Evolutionary conservation across 768 basidiomycete species (phyloP).

Genomic region (Boletus pseudopeckii): DNA sequence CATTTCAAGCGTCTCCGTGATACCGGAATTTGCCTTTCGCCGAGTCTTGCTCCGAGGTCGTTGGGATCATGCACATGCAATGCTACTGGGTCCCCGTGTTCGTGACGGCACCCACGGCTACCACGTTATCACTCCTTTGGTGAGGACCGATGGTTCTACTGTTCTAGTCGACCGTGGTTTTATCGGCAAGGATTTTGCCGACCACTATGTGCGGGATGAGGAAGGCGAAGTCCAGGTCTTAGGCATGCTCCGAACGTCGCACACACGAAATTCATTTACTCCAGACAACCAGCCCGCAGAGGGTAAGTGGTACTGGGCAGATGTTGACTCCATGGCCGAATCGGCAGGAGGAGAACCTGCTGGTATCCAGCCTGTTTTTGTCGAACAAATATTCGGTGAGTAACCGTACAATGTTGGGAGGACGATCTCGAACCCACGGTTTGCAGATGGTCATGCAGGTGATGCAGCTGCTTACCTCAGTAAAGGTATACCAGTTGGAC

Average conservation of each 20-base stretch:
- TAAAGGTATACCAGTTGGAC: conserved; percentile 83
- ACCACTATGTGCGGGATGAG: conserved; percentile 36
- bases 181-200: conserved; percentile 57
- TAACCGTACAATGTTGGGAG: not conserved
- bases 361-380: conserved; percentile 80
- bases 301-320: conserved; percentile 91
- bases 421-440: conserved; percentile 1
- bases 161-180: conserved; percentile 94
- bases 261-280: conserved; percentile 74
- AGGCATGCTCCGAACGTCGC: conserved; percentile 84
- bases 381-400: conserved; percentile 91
- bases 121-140: conserved; percentile 82
- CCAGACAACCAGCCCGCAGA: conserved; percentile 80
- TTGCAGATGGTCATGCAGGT: conserved; percentile 79
- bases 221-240: conserved; percentile 65
- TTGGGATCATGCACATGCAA: conserved; percentile 75
- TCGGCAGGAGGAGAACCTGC: conserved; percentile 68
- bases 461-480: conserved; percentile 56
- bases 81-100: conserved; percentile 84
- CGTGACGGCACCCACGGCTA: conserved; percentile 85
- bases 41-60: conserved; percentile 75
- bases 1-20: conserved; percentile 54
- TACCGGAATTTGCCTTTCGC: conserved; percentile 88
- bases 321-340: conserved; percentile 76
- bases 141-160: conserved; percentile 76